phyloP scores from a whole-genome alignment of 768 basidiomycete species.

The Mycena pura region DNA sequence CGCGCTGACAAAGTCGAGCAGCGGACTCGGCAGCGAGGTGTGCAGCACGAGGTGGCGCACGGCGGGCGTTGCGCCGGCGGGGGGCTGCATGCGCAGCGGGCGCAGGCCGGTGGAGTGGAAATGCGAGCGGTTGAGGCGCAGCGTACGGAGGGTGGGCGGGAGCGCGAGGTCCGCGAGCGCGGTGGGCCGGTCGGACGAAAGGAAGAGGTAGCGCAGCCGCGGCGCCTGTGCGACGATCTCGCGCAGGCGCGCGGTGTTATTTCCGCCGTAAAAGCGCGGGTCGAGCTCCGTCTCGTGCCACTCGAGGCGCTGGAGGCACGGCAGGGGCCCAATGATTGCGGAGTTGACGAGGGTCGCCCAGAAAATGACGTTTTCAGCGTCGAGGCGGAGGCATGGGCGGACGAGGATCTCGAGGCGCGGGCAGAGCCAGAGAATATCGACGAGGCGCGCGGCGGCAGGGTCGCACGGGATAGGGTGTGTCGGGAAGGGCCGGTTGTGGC shows the following conservation, averaged over 20 bases:
- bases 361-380: constrained; percentile 12
- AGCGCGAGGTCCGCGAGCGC: constrained; percentile 13
- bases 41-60: constrained; percentile 19
- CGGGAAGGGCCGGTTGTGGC: neutral
- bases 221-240: constrained; percentile 15
- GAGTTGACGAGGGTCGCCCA: constrained; percentile 11
- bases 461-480: neutral
- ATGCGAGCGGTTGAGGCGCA: constrained; percentile 17
- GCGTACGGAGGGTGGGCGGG: constrained; percentile 4
- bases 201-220: constrained; percentile 17
- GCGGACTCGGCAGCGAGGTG: constrained; percentile 10
- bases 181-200: constrained; percentile 12
- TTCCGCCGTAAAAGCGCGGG: constrained; percentile 12
- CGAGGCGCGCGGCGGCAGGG: neutral
- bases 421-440: constrained; percentile 12
- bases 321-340: neutral
- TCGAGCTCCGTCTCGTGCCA: constrained; percentile 25
- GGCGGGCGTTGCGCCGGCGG: neutral
- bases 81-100: too few species aligned
- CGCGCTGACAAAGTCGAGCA: constrained; percentile 13
- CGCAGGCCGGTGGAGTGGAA: too few species aligned
- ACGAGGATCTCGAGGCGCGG: constrained; percentile 28
- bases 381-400: constrained; percentile 14
- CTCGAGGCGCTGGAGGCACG: constrained; percentile 12
- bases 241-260: constrained; percentile 5